Conservation (phyloP, 495 filamentous ascomycete species). For the Pyrenula massariospora region DNA sequence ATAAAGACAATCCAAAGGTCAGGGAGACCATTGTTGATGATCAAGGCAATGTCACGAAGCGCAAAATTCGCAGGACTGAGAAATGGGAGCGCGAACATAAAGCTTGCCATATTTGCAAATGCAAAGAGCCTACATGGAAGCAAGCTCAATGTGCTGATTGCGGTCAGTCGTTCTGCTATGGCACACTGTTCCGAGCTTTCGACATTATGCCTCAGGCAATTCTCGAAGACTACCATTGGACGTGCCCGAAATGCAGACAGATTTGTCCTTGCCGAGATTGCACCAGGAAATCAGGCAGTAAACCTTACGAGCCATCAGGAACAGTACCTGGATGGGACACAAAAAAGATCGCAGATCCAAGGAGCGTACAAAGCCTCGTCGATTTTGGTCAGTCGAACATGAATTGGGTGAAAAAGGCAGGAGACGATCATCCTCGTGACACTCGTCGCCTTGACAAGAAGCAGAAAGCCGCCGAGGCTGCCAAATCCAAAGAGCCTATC, state of each 20-base stretch:
- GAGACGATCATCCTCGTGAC: conserved; percentile 28
- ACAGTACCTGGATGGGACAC: conserved; percentile 86
- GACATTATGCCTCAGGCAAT: conserved; percentile 69
- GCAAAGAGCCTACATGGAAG: conserved; percentile 68
- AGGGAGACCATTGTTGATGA: conserved; percentile 26
- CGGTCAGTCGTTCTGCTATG: conserved; percentile 69
- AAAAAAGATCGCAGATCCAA: conserved; percentile 70
- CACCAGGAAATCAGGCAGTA: conserved; percentile 41
- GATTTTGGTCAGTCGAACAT: conserved; percentile 78
- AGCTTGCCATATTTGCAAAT: conserved; percentile 70
- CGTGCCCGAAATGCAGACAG: conserved; percentile 72
- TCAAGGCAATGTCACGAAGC: conserved; percentile 23
- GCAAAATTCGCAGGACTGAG: conserved; percentile 27
- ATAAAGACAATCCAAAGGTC: conserved; percentile 19
- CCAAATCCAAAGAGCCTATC: conserved; percentile 26
- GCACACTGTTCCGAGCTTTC: conserved; percentile 76
- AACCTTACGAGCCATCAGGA: conserved; percentile 69
- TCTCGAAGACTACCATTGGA: conserved; percentile 70
- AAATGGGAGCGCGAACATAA: conserved; percentile 31
- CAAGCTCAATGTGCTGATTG: conserved; percentile 68
- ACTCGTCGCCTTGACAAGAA: conserved; percentile 34
- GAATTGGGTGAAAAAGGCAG: conserved; percentile 55
- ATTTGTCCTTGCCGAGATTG: conserved; percentile 80
- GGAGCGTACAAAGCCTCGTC: conserved; percentile 77
- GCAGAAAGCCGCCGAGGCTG: conserved; percentile 36